A percentile compares a stretch with the other conserved stretches of the same genome.
Conservation (phyloP, 805 yeast genomes). For the Metschnikowia baotianmanensis region DNA sequence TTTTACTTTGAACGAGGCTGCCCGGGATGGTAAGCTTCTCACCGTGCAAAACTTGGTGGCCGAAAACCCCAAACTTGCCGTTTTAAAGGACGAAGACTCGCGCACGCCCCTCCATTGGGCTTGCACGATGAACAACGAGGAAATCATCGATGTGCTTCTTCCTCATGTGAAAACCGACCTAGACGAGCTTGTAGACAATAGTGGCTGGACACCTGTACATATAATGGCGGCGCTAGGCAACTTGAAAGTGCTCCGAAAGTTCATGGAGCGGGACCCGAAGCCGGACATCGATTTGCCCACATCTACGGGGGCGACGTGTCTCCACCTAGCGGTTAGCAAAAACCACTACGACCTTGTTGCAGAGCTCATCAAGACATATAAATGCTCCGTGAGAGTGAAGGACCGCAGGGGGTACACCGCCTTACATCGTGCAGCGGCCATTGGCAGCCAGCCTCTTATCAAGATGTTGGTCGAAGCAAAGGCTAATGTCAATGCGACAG, state of each 20-base stretch:
- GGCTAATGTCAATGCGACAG: conserved; percentile 67
- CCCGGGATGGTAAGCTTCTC: conserved; percentile 55
- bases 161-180: conserved; percentile 46
- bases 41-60: conserved; percentile 51
- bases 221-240: conserved; percentile 78
- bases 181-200: conserved; percentile 65
- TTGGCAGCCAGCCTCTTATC: conserved; percentile 62
- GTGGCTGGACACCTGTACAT: conserved; percentile 90
- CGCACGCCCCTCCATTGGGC: conserved; percentile 92
- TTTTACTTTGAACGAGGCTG: conserved; percentile 56
- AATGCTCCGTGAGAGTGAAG: conserved; percentile 61
- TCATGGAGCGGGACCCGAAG: conserved; percentile 47
- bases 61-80: conserved; percentile 47
- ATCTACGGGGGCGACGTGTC: conserved; percentile 65
- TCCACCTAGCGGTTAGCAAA: conserved; percentile 78
- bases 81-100: conserved; percentile 62
- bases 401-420: conserved; percentile 68
- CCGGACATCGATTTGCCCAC: conserved; percentile 57
- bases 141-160: conserved; percentile 46
- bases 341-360: conserved; percentile 53
- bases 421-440: conserved; percentile 79
- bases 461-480: conserved; percentile 49
- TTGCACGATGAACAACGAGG: conserved; percentile 55
- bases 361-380: conserved; percentile 49
- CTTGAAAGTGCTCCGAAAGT: conserved; percentile 44